Evolutionary conservation across 2,329 filamentous ascomycete genomes (phyloP), one percentile per base, ranked within the genome.

Genomic region (Ophiostoma perfectum): DNA sequence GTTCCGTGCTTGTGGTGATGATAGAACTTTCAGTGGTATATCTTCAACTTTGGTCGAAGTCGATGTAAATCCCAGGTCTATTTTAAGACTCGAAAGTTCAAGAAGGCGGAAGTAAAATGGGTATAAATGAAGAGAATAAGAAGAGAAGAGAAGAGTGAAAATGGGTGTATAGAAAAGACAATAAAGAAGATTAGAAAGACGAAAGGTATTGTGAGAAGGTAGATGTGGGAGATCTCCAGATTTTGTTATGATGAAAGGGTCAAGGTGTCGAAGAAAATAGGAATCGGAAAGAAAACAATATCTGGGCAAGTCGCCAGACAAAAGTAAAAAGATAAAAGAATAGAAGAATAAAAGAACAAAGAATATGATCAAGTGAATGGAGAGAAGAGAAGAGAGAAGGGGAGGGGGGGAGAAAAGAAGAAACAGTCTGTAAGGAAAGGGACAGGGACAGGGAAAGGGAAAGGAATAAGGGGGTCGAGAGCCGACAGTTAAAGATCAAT

Each of bases 401-500:
- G 6, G 6, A 27, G 12, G 27, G 27, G 49, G 9, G 11, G 49
- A 36, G 49, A 55, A 55, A 27, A 27, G 8, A 9, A 11, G 49
- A 49, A 47, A 49, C 5, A 16, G 47, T 49, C 5, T 14, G 47
- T 16, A 14, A 49, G 18, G 47, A 49, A 36, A 42, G 12, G 7
- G 18, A 36, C 36, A 47, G 3, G 42, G 41, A 45, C n/a, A 64
- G 9, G 27, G 12, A 62, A 55, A 47, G 16, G 7, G 65, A 62
- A 67, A 70, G 64, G 66, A 64, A 69, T 39, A n/a, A 64, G 52
- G 42, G 63, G 63, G 63, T 63, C 58, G 55, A 63, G 63, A 42
- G 63, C 41, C 58, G 55, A 63, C 38, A 63, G 36, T 42, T 44
- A 64, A 70, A 69, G 70, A 73, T 74, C 64, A 69, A 71, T 70